These are phyloP conservation scores for Ailanthus altissimus DNA, from an alignment of 345 rosid species.

Conservation along the genomic window DNA sequence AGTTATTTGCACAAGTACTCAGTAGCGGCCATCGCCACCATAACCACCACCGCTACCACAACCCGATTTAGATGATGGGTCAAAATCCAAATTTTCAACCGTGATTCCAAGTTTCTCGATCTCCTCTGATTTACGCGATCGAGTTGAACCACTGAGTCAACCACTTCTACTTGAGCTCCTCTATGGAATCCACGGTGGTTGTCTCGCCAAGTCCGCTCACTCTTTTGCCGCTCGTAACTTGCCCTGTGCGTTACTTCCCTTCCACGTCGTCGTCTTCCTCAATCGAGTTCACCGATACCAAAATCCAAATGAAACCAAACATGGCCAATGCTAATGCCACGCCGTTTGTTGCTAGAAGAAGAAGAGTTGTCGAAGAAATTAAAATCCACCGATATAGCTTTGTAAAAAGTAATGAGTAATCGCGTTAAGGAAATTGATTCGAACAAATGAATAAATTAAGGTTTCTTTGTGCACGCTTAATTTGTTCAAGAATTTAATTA, in stretches of 20 bases:
- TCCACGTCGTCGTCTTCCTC: conserved; percentile 58
- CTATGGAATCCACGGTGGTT: conserved; percentile 59
- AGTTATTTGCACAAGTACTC: too few species aligned
- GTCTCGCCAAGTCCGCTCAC: conserved; percentile 51
- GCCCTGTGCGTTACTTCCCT: conserved; percentile 69
- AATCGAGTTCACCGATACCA: conserved; percentile 37
- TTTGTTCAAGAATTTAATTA: conserved; percentile 53
- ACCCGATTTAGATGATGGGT: conserved; percentile 53
- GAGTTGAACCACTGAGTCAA: conserved; percentile 44
- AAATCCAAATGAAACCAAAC: conserved; percentile 19
- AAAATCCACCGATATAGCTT: conserved; percentile 49
- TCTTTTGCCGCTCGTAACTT: conserved; percentile 68
- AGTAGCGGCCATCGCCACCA: too few species aligned
- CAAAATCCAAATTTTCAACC: conserved; percentile 56
- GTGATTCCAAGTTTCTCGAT: conserved; percentile 60
- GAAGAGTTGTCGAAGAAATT: conserved; percentile 51
- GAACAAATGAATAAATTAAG: conserved; percentile 49
- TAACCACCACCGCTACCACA: too few species aligned
- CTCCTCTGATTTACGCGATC: conserved; percentile 50
- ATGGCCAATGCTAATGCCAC: conserved; percentile 26
- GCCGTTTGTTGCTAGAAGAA: conserved; percentile 46
- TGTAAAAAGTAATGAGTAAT: conserved; percentile 63
- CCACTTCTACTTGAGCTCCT: conserved; percentile 48
- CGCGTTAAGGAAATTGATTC: conserved; percentile 60
- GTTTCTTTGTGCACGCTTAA: conserved; percentile 55